These are phyloP conservation scores for Phytophthora pistaciae DNA, from an alignment of 352 stramenopile species.

Conservation along the genomic window DNA sequence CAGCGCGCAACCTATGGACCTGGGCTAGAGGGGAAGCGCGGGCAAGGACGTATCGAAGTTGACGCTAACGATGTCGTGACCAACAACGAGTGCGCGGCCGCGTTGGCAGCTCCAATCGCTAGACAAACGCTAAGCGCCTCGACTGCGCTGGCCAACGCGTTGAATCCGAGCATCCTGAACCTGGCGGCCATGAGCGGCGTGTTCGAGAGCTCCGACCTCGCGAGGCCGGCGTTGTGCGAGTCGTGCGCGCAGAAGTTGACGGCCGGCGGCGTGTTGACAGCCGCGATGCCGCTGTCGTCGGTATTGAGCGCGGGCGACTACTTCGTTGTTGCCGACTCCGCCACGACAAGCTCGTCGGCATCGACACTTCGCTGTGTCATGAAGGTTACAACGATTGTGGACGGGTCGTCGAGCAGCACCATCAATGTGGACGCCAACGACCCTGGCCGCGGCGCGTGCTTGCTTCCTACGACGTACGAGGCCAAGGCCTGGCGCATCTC, in stretches of 20 bases:
- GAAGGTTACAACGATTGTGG: conserved; percentile 26
- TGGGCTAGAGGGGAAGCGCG: conserved; percentile 54
- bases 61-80: conserved; percentile 6
- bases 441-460: conserved; percentile 37
- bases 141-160: conserved; percentile 40
- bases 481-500: conserved; percentile 67
- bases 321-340: conserved; percentile 73
- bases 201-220: conserved; percentile 35
- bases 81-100: conserved; percentile 65
- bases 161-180: conserved; percentile 45
- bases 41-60: conserved; percentile 62
- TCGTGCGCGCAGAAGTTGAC: conserved; percentile 70
- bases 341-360: conserved; percentile 11
- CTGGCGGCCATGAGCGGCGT: conserved; percentile 48
- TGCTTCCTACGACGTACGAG: conserved; percentile 57
- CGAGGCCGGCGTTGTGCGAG: conserved; percentile 49
- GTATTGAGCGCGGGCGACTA: conserved; percentile 43
- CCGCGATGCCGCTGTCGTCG: conserved; percentile 43
- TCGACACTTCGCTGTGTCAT: conserved; percentile 59
- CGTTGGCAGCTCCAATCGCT: conserved; percentile 48
- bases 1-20: conserved; percentile 61
- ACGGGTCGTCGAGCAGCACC: conserved; percentile 6
- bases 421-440: conserved; percentile 45
- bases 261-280: conserved; percentile 38
- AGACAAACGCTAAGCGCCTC: conserved; percentile 53